These are phyloP conservation scores for Kodamaea derodonti DNA, from an alignment of 1,139 yeast genomes.

Conservation along the genomic window DNA sequence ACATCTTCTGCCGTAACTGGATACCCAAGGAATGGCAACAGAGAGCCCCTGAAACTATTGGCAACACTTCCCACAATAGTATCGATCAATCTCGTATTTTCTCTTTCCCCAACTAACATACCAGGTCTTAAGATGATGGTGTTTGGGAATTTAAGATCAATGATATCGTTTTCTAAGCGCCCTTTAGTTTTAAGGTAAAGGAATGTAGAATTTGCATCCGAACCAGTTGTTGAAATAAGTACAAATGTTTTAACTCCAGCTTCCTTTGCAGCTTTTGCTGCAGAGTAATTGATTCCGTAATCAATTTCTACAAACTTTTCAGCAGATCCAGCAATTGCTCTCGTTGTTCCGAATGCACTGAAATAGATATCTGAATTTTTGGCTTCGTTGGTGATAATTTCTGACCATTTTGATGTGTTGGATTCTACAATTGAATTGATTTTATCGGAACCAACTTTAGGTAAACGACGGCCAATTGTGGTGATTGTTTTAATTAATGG, in stretches of 20 bases:
- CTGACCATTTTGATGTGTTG: constrained; percentile 42
- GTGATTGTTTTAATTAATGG: constrained; percentile 28
- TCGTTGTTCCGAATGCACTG: constrained; percentile 72
- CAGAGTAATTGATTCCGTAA: constrained; percentile 57
- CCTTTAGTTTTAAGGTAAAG: constrained; percentile 60
- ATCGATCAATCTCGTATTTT: constrained; percentile 9
- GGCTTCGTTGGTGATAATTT: constrained; percentile 15
- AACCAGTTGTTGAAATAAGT: constrained; percentile 59
- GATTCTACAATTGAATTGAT: constrained; percentile 30
- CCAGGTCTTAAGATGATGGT: constrained; percentile 75
- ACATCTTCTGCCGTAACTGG: background rate
- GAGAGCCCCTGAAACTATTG: too few relatives aligned
- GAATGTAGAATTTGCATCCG: constrained; percentile 49
- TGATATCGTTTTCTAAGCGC: constrained; percentile 55
- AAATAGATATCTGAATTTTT: constrained; percentile 34
- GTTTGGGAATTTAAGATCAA: constrained; percentile 56
- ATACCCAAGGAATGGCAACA: background rate
- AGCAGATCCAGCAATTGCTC: constrained; percentile 63
- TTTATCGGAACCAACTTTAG: constrained; percentile 18
- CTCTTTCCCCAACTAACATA: constrained; percentile 56
- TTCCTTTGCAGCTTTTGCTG: constrained; percentile 68
- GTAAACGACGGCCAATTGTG: constrained; percentile 45
- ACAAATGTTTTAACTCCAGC: constrained; percentile 63
- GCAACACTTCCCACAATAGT: background rate
- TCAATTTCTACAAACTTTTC: constrained; percentile 66